Evolutionary conservation across 2,329 filamentous ascomycete genomes (phyloP), one percentile per base, ranked within the genome.

Genomic region (Pseudocercospora vitis): DNA sequence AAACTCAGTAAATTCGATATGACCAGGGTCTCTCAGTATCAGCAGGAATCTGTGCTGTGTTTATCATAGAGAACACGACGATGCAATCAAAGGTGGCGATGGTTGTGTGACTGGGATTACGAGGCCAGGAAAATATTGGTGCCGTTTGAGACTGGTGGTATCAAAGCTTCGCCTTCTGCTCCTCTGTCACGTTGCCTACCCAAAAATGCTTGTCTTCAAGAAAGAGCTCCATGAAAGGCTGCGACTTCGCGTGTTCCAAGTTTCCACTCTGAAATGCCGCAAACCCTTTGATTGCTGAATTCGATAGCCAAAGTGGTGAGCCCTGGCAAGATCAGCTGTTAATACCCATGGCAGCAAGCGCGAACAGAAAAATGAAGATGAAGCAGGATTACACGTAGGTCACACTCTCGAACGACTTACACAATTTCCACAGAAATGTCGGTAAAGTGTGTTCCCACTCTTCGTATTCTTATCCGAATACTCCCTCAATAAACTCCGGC

Each of bases 371-470:
- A 37, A 16, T 7, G 32, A 8, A 2, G 3, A 12, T 14, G 7
- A n/a, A 49, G 42, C 11, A 29, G 31, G 29, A 14, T 18, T 18
- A 35, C 7, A 14, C n/a, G 31, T n/a, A 14, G n/a, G n/a, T n/a
- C n/a, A n/a, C n/a, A n/a, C n/a, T n/a, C n/a, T n/a, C n/a, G n/a
- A n/a, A n/a, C n/a, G n/a, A 60, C 63, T 35, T 60, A 66, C 66
- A 53, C 66, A 69, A 16, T 57, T 59, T 31, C 35, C 33, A 42
- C 66, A 69, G 39, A 69, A 69, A 44, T 61, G 57, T 35, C 66
- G 49, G 7, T 44, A 53, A 16, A 69, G 12, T 26, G 58, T 55
- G 12, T 62, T 64, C 4, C 64, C 64, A 12, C 50, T 62, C 56
- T 63, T 63, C 5, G 66, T 68, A 11, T 64, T 52, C 7, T 18